Conservation (phyloP, 768 basidiomycete species). For the Calocybe indica region DNA sequence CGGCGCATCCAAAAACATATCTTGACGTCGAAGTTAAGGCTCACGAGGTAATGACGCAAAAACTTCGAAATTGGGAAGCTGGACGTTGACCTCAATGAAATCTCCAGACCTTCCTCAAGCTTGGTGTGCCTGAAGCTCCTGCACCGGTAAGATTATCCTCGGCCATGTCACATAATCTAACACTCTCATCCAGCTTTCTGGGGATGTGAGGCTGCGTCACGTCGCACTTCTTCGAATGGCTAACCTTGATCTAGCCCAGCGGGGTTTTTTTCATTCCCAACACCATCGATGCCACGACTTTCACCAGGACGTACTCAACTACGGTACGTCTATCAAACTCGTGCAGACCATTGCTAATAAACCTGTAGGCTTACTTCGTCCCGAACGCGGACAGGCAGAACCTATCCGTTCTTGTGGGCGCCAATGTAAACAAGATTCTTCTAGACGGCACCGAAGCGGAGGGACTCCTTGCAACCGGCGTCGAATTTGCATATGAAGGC, state of each 20-base stretch:
- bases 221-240: neutral
- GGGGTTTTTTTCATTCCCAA: conserved; percentile 2
- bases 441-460: neutral
- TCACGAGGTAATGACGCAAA: neutral
- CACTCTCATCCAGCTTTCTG: neutral
- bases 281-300: neutral
- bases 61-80: no score
- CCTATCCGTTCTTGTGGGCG: neutral
- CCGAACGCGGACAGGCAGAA: neutral
- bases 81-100: no score
- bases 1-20: neutral
- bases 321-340: neutral
- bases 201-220: neutral
- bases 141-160: neutral
- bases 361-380: neutral
- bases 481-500: conserved; percentile 1
- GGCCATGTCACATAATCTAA: neutral
- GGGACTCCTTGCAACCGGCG: conserved; percentile 1
- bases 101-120: no score
- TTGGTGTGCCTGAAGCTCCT: neutral
- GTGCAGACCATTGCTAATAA: neutral
- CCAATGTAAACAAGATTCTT: conserved; percentile 7
- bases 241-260: neutral
- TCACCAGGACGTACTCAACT: conserved; percentile 1
- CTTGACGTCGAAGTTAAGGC: neutral